phyloP scores from a whole-genome alignment of 257 asterid genomes.

The Datura wrightii region DNA sequence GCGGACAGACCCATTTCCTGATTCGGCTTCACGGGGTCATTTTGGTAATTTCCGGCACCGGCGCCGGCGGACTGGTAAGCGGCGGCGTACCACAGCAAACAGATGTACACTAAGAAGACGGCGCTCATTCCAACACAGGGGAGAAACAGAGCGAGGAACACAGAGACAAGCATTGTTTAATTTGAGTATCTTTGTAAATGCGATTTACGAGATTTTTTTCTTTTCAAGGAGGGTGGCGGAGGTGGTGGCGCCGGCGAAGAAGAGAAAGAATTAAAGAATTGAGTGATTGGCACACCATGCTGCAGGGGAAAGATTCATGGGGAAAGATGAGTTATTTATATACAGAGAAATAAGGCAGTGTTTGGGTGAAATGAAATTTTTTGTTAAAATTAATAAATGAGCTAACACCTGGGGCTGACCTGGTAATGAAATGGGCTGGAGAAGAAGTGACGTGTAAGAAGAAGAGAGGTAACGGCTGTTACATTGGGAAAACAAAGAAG shows the following conservation, averaged over 20 bases:
- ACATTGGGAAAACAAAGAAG: conserved; percentile 23
- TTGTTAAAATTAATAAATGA: not conserved
- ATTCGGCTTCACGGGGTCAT: conserved; percentile 40
- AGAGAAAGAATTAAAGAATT: conserved; percentile 31
- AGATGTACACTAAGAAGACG: conserved; percentile 77
- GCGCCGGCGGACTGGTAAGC: not conserved
- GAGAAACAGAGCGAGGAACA: conserved; percentile 78
- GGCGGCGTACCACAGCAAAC: conserved; percentile 77
- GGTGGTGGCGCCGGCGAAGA: conserved; percentile 21
- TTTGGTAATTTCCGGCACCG: conserved; percentile 29
- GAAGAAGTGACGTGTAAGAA: not conserved
- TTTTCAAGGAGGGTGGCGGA: conserved; percentile 31
- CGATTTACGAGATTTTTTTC: too few species aligned
- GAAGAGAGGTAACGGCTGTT: conserved; percentile 25
- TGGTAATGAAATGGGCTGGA: not conserved
- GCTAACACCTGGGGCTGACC: conserved; percentile 17
- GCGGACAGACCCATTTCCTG: conserved; percentile 18
- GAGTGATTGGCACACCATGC: conserved; percentile 47
- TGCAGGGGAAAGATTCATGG: not conserved
- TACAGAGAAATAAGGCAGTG: not conserved
- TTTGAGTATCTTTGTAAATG: not conserved
- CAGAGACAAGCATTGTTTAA: conserved; percentile 62
- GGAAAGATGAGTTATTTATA: conserved; percentile 38
- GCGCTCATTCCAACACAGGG: conserved; percentile 92
- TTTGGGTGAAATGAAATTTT: not conserved